Evolutionary conservation across 2,329 filamentous ascomycete species (phyloP).

Genomic region (Fusarium dlaminii): DNA sequence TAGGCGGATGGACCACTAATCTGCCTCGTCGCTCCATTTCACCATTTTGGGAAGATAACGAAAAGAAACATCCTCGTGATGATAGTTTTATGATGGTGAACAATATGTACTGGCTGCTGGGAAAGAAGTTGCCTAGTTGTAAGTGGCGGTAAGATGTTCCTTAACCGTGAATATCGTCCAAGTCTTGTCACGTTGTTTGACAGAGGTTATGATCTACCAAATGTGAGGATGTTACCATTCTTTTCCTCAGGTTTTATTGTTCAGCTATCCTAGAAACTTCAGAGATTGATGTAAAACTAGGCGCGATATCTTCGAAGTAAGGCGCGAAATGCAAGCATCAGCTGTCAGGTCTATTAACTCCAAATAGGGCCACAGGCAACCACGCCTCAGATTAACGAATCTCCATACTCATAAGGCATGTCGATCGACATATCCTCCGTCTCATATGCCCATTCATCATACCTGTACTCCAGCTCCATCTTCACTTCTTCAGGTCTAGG

Average conservation of each 20-base stretch:
- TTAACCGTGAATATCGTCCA: fast-evolving
- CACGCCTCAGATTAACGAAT: not conserved
- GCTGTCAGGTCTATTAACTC: not conserved
- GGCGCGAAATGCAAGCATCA: not conserved
- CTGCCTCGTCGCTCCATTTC: not conserved
- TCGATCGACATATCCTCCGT: not conserved
- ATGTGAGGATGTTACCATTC: not conserved
- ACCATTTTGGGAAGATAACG: not conserved
- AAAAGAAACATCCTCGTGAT: not conserved
- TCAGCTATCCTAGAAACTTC: not conserved
- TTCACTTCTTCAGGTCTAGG: not conserved
- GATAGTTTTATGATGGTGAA: too few relatives aligned
- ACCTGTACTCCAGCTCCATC: not conserved
- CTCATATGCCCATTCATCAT: not conserved
- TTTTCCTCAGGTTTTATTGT: fast-evolving
- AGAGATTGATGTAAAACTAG: not conserved
- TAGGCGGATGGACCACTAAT: not conserved
- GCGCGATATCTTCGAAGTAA: not conserved
- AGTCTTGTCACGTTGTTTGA: too few relatives aligned
- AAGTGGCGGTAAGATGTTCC: too few relatives aligned
- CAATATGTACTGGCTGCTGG: too few relatives aligned
- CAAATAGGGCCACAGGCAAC: not conserved
- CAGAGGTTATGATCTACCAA: fast-evolving
- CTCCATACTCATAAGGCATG: too few relatives aligned
- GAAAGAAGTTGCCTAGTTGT: fast-evolving